These are phyloP conservation scores for Cucumis sativus DNA, from an alignment of 306 rosid species.

Conservation along the genomic window Cucumber_9930_V3 NC_026656.2:3476001-3476500, in stretches of 20 bases:
- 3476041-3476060: neutral
- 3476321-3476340: neutral
- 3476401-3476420: neutral
- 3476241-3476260: neutral
- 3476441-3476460: neutral
- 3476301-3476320: neutral
- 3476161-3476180: neutral
- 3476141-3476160: neutral
- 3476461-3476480: neutral
- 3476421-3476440: neutral
- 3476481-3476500: constrained; percentile 12
- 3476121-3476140: neutral
- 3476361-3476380: neutral
- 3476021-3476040: neutral
- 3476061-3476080: neutral
- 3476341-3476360: neutral
- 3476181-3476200: neutral
- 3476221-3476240: neutral
- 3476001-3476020: neutral
- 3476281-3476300: neutral
- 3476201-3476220: neutral
- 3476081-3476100: neutral
- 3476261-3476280: neutral
- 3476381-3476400: neutral
- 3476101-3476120: neutral